A percentile compares a stretch with the other conserved stretches of the same genome.
Conservation (phyloP, 202 grass and related monocot species). For the Carex arenaria region DNA sequence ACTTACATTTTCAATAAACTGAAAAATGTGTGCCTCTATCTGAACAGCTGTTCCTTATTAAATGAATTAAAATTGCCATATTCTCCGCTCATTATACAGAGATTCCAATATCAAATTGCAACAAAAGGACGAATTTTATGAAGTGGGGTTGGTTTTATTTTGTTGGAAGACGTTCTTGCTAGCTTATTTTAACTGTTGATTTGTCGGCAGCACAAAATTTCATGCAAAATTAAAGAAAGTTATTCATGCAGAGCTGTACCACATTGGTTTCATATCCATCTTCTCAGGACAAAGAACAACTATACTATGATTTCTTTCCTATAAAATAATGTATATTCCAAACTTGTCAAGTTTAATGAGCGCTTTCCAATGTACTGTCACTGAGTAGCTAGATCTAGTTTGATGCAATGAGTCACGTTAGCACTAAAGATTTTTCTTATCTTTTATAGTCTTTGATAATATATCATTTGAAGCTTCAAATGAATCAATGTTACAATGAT, state of each 20-base stretch:
- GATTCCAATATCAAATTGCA: slow-evolving; percentile 12
- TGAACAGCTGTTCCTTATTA: background rate
- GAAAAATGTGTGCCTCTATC: background rate
- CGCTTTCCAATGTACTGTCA: background rate
- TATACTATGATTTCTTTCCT: background rate
- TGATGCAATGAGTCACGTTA: background rate
- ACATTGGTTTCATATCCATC: background rate
- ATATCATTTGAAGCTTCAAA: background rate
- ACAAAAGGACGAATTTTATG: background rate
- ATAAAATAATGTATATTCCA: background rate
- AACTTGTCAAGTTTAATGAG: background rate
- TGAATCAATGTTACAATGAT: background rate
- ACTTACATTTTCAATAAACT: background rate
- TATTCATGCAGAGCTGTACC: background rate
- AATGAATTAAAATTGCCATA: background rate
- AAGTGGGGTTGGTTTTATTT: slow-evolving; percentile 13
- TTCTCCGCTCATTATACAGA: background rate
- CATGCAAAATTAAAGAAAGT: background rate
- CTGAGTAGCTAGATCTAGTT: background rate
- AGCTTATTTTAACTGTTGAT: background rate
- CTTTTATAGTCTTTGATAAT: background rate
- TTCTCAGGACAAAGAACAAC: background rate
- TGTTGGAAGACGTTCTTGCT: background rate
- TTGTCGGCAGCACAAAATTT: slow-evolving; percentile 10
- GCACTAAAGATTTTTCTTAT: background rate